Conservation (phyloP, 73 alveolate genomes). For the Tetrahymena elliotti region DNA sequence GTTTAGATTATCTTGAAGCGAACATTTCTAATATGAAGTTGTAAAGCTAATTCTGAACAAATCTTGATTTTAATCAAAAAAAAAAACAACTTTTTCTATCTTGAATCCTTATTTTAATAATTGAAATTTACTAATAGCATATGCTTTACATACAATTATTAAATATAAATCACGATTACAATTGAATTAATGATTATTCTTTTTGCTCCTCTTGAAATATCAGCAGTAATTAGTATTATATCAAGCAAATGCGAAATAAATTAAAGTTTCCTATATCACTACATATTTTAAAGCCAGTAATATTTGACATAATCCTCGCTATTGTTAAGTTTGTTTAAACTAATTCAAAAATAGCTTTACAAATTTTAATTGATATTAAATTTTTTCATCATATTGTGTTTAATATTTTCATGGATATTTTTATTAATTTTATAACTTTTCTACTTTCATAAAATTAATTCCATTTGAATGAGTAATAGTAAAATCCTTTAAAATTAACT, state of each 20-base stretch:
- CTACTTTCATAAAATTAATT: too few relatives aligned
- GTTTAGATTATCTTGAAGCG: not conserved
- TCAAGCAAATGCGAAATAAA: too few relatives aligned
- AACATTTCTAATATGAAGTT: not conserved
- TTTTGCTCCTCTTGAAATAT: not conserved
- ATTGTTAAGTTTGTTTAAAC: too few relatives aligned
- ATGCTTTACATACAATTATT: not conserved
- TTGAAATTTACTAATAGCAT: too few relatives aligned
- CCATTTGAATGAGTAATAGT: too few relatives aligned
- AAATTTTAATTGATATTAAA: too few relatives aligned
- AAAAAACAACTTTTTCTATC: not conserved
- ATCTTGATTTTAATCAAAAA: not conserved
- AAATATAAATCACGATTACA: not conserved
- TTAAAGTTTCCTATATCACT: not conserved
- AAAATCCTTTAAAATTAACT: too few relatives aligned
- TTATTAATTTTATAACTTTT: too few relatives aligned
- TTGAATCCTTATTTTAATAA: not conserved
- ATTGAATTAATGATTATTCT: too few relatives aligned
- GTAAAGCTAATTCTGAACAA: not conserved
- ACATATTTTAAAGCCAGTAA: not conserved
- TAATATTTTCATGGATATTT: too few relatives aligned
- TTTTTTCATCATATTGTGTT: too few relatives aligned
- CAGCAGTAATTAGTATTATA: not conserved
- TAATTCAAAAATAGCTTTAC: too few relatives aligned
- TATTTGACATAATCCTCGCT: not conserved